phyloP scores from a whole-genome alignment of 2,329 filamentous ascomycete species.

The Diaporthe sp. region DNA sequence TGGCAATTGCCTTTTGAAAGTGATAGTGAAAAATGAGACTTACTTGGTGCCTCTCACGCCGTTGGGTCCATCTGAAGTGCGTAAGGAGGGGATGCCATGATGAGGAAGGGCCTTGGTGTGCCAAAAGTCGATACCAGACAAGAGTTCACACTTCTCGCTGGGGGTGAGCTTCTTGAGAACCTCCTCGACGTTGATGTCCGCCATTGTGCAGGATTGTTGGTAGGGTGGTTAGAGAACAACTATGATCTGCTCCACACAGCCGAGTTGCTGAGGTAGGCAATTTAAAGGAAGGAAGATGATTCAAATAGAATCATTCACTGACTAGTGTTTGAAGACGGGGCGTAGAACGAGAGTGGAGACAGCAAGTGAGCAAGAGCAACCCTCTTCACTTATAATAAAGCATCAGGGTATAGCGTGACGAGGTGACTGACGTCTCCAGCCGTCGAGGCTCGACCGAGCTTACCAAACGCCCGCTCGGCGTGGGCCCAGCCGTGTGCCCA shows the following conservation, averaged over 20 bases:
- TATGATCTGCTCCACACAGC: background rate
- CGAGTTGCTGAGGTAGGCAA: too few relatives aligned
- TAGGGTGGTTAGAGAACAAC: background rate
- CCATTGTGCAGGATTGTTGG: slow-evolving; percentile 54
- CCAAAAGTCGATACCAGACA: slow-evolving; percentile 77
- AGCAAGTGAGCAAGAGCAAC: background rate
- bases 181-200: slow-evolving; percentile 67
- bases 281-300: background rate
- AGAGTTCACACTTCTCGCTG: slow-evolving; percentile 66
- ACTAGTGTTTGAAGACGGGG: background rate
- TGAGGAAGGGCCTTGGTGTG: slow-evolving; percentile 73
- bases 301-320: slow-evolving; percentile 6
- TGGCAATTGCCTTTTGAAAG: background rate
- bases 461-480: background rate
- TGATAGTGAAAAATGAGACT: background rate
- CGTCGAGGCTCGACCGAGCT: background rate
- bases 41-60: slow-evolving; percentile 74
- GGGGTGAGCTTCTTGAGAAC: slow-evolving; percentile 67
- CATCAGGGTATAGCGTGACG: background rate
- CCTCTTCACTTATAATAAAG: slow-evolving; percentile 7
- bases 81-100: slow-evolving; percentile 74
- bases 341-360: background rate
- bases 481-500: slow-evolving; percentile 21
- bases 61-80: slow-evolving; percentile 78
- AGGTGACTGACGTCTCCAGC: slow-evolving; percentile 4